phyloP scores from a whole-genome alignment of 768 basidiomycete genomes.

The Tylopilus cervinicoccineus region DNA sequence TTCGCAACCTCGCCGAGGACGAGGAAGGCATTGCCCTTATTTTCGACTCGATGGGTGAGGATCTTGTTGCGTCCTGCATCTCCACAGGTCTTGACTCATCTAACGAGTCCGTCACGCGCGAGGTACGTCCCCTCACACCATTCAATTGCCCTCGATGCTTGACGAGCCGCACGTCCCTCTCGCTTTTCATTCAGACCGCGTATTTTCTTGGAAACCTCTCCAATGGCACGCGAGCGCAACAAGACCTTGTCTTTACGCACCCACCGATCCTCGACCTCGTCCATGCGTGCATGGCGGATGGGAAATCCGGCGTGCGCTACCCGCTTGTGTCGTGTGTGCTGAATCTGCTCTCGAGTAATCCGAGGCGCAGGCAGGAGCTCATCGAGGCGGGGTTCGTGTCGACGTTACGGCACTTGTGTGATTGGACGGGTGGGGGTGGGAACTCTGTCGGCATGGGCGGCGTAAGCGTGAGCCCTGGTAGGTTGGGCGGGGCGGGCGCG shows the following conservation, averaged over 20 bases:
- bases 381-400: constrained; percentile 43
- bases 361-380: constrained; percentile 35
- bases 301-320: constrained; percentile 51
- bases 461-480: constrained; percentile 30
- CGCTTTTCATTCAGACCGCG: constrained; percentile 42
- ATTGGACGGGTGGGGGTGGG: constrained; percentile 27
- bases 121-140: constrained; percentile 38
- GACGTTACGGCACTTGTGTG: constrained; percentile 41
- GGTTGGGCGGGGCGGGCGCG: constrained; percentile 5
- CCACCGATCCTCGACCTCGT: constrained; percentile 50
- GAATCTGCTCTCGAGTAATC: constrained; percentile 46
- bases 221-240: constrained; percentile 51
- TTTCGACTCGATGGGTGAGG: constrained; percentile 48
- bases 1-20: constrained; percentile 64
- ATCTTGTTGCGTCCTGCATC: constrained; percentile 43
- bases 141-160: background rate
- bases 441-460: background rate
- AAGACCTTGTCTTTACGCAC: constrained; percentile 49
- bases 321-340: constrained; percentile 60
- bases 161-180: too few relatives aligned
- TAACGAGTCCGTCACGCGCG: constrained; percentile 51
- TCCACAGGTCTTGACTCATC: constrained; percentile 46
- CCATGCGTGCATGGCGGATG: constrained; percentile 55
- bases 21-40: constrained; percentile 62
- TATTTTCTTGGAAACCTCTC: constrained; percentile 65